These are phyloP conservation scores for Candida koratica DNA, from an alignment of 805 yeast genomes.

Conservation along the genomic window DNA sequence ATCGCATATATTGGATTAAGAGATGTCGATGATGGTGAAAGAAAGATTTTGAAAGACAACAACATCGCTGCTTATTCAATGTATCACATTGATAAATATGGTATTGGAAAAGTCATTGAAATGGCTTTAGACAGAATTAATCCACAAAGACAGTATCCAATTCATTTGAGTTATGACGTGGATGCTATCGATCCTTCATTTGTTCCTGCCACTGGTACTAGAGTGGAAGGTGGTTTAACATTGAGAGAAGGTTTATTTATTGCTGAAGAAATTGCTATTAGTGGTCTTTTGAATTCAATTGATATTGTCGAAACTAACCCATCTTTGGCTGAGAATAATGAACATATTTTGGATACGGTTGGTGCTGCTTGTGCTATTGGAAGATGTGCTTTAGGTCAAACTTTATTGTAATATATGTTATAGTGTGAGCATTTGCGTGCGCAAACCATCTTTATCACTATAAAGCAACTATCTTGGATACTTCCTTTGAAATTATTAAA, in stretches of 20 bases:
- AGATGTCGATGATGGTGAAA: conserved; percentile 88
- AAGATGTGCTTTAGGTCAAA: conserved; percentile 92
- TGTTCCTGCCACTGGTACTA: conserved; percentile 97
- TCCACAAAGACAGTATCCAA: conserved; percentile 64
- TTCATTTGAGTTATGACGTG: conserved; percentile 90
- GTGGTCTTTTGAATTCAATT: conserved; percentile 82
- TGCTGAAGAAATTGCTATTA: conserved; percentile 86
- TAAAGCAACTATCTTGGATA: too few relatives aligned
- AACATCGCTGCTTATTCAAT: conserved; percentile 84
- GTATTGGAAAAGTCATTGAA: conserved; percentile 85
- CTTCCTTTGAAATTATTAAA: too few relatives aligned
- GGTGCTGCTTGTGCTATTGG: conserved; percentile 88
- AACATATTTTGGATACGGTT: conserved; percentile 77
- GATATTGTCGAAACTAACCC: conserved; percentile 96
- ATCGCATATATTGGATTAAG: conserved; percentile 92
- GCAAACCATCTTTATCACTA: not conserved
- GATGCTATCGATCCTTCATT: conserved; percentile 93
- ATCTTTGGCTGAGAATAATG: conserved; percentile 70
- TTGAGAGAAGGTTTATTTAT: conserved; percentile 90
- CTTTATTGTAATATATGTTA: conserved; percentile 43
- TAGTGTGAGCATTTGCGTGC: too few relatives aligned
- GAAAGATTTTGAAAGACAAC: conserved; percentile 61
- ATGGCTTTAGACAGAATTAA: conserved; percentile 81
- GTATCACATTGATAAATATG: conserved; percentile 94
- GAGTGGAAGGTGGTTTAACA: conserved; percentile 94